These are phyloP conservation scores for Lepidium aucheri DNA, from an alignment of 345 rosid genomes.

Conservation along the genomic window DNA sequence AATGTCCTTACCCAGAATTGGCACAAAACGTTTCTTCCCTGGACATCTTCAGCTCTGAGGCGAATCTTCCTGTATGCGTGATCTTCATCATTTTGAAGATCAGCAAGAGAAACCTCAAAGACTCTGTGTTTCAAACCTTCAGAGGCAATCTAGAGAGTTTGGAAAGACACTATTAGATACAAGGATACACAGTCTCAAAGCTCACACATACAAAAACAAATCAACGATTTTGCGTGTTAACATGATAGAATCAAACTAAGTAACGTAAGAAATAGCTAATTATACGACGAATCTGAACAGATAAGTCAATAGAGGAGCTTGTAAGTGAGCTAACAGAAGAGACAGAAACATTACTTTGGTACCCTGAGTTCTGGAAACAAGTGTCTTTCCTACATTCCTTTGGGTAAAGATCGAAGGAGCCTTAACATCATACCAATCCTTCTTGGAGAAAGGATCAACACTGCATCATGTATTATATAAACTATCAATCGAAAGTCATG, in stretches of 20 bases:
- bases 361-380: constrained; percentile 91
- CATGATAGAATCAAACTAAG: neutral
- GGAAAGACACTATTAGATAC: neutral
- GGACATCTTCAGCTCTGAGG: constrained; percentile 94
- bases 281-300: neutral
- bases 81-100: constrained; percentile 83
- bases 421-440: constrained; percentile 97
- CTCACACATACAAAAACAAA: neutral
- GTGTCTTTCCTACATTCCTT: constrained; percentile 82
- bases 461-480: constrained; percentile 20
- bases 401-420: constrained; percentile 67
- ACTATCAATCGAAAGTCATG: neutral
- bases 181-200: neutral
- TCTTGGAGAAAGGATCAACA: constrained; percentile 88
- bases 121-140: constrained; percentile 93
- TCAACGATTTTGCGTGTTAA: neutral
- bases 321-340: neutral
- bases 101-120: constrained; percentile 84
- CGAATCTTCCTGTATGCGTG: constrained; percentile 82
- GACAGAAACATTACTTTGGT: constrained; percentile 49
- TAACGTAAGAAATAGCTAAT: neutral
- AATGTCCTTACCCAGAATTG: constrained; percentile 73
- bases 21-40: constrained; percentile 74
- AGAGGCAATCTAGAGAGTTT: constrained; percentile 71
- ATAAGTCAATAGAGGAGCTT: neutral